Evolutionary conservation across 495 filamentous ascomycete genomes (phyloP).

Genomic region (Hypoxylon perforatum): DNA sequence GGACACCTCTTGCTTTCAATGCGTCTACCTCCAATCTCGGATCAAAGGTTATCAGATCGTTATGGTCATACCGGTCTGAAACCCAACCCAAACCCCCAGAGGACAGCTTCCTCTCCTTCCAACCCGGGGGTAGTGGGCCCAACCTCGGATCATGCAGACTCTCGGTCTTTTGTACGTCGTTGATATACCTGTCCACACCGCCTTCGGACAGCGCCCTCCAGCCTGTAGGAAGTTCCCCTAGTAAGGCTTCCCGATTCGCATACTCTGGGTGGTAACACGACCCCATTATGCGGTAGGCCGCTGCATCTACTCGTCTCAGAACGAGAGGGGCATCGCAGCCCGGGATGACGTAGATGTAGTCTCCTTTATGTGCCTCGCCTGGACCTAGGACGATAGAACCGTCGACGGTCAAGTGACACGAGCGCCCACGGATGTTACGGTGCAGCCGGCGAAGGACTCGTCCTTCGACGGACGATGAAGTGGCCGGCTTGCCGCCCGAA

Average conservation of each 20-base stretch:
- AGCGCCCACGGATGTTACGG: background rate
- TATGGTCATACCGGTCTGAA: background rate
- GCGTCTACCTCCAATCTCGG: background rate
- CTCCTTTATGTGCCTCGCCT: background rate
- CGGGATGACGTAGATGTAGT: background rate
- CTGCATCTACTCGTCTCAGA: background rate
- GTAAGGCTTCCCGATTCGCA: background rate
- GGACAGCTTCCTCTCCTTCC: background rate
- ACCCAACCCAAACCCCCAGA: background rate
- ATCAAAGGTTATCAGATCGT: background rate
- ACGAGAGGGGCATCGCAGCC: background rate
- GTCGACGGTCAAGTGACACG: background rate
- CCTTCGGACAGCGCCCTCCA: background rate
- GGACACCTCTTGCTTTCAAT: background rate
- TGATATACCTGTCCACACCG: background rate
- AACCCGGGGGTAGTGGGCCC: slow-evolving; percentile 1
- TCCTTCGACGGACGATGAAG: background rate
- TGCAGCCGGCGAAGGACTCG: background rate
- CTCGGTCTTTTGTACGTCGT: background rate
- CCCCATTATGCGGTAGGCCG: background rate
- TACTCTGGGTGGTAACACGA: slow-evolving; percentile 1
- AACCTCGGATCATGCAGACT: background rate
- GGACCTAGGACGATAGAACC: slow-evolving; percentile 1
- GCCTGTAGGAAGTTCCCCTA: background rate
- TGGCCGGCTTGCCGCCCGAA: background rate